These are phyloP conservation scores for Fusarium nurragi DNA, from an alignment of 2,329 filamentous ascomycete genomes.

Conservation along the genomic window DNA sequence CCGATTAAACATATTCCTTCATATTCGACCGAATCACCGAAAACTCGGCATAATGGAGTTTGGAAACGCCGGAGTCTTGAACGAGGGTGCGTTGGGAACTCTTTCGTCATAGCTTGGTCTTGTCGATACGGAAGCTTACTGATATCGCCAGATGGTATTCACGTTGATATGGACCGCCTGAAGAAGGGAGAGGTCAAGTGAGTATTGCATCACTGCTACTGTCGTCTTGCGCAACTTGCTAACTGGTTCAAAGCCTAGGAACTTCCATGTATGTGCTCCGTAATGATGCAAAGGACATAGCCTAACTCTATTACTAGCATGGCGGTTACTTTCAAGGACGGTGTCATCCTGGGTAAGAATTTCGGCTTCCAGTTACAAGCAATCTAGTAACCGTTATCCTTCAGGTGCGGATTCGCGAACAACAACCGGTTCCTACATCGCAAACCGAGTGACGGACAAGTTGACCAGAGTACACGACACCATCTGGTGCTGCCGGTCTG, in stretches of 20 bases:
- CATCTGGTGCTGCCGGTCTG: constrained; percentile 99
- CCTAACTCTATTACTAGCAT: constrained; percentile 68
- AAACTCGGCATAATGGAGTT: constrained; percentile 64
- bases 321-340: constrained; percentile 99
- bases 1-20: not conserved
- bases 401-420: constrained; percentile 93
- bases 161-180: constrained; percentile 97
- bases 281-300: constrained; percentile 37
- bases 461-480: constrained; percentile 98
- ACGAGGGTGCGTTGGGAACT: constrained; percentile 63
- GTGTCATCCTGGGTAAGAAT: constrained; percentile 83
- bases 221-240: constrained; percentile 18
- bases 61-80: constrained; percentile 68
- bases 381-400: constrained; percentile 22
- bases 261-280: constrained; percentile 84
- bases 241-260: constrained; percentile 74
- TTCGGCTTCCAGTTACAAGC: not conserved
- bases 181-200: constrained; percentile 99
- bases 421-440: constrained; percentile 97
- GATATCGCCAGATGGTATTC: constrained; percentile 84
- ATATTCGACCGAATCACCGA: not conserved
- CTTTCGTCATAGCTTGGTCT: constrained; percentile 35
- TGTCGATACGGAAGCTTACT: constrained; percentile 37
- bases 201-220: constrained; percentile 50
- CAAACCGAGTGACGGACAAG: constrained; percentile 99